Base-by-base conservation (phyloP, 306 rosid species). In the cucumber (Cucumis sativus) region DNA sequence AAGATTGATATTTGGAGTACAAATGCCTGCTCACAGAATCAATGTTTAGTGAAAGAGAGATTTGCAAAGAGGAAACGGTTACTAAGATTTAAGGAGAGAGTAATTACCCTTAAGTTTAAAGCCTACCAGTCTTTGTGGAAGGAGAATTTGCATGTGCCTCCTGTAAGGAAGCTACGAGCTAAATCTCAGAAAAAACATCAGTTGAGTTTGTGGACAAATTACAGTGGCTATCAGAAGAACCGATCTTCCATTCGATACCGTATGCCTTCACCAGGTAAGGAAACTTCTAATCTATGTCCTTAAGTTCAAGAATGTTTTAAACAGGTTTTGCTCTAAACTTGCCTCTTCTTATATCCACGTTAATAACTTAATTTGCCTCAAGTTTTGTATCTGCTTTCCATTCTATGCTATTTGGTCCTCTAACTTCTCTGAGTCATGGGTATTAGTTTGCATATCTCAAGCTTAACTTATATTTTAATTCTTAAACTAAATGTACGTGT, bases 71-170 rank as follows among this genome's bases (percentile, higher is more conserved):
- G 87, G 72, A 91, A 85, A 84, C 84, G 49, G 77, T 79, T 80
- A 75, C 81, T 86, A 65, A 92, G 83, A 83, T 88, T 96, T 74
- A 91, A 89, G 88, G 99, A 92, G 88, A 88, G 89, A 81, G 97
- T 87, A 58, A 18, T 87, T 64, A 81, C 96, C 52, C 84, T 96
- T 5, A 92, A 92, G 87, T 96, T 83, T 83, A 92, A 82, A 86
- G 92, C 96, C 28, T 85, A 86, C 83, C 93, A 84, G 73, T 93
- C 85, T 75, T 60, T 85, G 80, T 96, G 99, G 99, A 92, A 86
- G 86, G 99, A 96, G 85, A 97, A 90, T 75, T 59, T 85, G 90
- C 88, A 84, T 18, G 67, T 85, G 81, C 88, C 84, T 79, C 90
- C 96, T 28, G 35, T 86, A 15, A 86, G 80, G 81, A 92, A 91